Evolutionary conservation across 768 basidiomycete genomes (phyloP).

Genomic region (Obba rivulosa): DNA sequence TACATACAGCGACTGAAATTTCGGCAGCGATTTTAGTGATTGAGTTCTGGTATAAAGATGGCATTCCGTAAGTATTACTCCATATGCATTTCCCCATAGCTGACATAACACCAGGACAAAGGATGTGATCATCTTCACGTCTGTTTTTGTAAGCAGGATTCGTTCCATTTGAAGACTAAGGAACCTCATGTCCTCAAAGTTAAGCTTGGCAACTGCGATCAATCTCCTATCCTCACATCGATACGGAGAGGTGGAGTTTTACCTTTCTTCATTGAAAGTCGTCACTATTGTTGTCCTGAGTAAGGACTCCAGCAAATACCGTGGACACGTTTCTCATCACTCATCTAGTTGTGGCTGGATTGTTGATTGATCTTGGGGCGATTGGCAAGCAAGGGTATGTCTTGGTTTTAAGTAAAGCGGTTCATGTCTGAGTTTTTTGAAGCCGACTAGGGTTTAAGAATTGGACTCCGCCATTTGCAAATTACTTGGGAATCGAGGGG

Average conservation of each 20-base stretch:
- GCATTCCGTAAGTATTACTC: background rate
- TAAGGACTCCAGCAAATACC: constrained; percentile 9
- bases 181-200: constrained; percentile 17
- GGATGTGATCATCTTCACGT: constrained; percentile 3
- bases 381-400: constrained; percentile 9
- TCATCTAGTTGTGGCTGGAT: constrained; percentile 10
- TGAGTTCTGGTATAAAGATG: too few relatives aligned
- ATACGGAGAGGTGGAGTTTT: constrained; percentile 26
- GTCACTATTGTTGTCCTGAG: constrained; percentile 26
- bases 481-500: constrained; percentile 28
- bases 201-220: constrained; percentile 14
- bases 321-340: constrained; percentile 25
- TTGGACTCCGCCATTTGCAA: constrained; percentile 18
- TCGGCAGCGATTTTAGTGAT: background rate
- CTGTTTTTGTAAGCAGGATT: constrained; percentile 24
- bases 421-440: background rate
- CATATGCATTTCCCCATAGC: background rate
- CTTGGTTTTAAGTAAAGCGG: background rate
- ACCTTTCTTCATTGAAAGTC: constrained; percentile 27
- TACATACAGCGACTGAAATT: background rate
- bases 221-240: constrained; percentile 22
- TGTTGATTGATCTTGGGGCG: constrained; percentile 21
- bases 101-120: background rate
- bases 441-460: constrained; percentile 16
- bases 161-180: constrained; percentile 14